Evolutionary conservation across 208 protist genomes (phyloP).

Genomic region (Tritrichomonas musculus): DNA sequence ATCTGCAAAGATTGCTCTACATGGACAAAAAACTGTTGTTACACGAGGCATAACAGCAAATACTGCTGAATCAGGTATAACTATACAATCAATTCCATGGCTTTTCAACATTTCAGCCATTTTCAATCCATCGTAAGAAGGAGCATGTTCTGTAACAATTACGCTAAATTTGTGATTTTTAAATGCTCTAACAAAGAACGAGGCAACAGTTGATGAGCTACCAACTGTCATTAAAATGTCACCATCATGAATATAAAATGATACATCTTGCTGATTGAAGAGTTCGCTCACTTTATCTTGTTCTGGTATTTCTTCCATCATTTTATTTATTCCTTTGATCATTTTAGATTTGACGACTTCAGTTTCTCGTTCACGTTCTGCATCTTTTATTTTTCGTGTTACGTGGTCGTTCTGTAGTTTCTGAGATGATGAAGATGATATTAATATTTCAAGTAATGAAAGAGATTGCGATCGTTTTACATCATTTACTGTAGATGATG

Average conservation of each 20-base stretch:
- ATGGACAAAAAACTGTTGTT: not conserved
- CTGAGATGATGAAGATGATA: not conserved
- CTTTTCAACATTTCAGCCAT: not conserved
- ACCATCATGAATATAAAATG: not conserved
- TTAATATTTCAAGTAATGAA: not conserved
- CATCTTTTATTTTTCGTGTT: too few relatives aligned
- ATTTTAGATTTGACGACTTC: not conserved
- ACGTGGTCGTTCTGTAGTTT: too few relatives aligned
- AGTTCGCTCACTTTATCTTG: too few relatives aligned
- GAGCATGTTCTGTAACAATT: constrained; percentile 1
- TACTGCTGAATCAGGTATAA: not conserved
- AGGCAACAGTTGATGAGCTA: not conserved
- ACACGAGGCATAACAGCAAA: not conserved
- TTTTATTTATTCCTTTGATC: not conserved
- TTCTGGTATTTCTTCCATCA: not conserved
- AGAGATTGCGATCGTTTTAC: not conserved
- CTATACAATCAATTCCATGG: not conserved
- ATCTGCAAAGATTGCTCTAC: not conserved
- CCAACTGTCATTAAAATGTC: not conserved
- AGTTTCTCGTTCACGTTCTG: not conserved
- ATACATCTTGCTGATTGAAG: not conserved
- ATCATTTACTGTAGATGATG: not conserved
- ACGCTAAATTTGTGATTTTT: not conserved
- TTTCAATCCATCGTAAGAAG: not conserved
- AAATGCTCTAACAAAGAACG: not conserved